A percentile compares a stretch with the other conserved stretches of the same genome.
Evolutionary conservation across 2,329 filamentous ascomycete species (phyloP).

Genomic region (Ascochyta koolunga): DNA sequence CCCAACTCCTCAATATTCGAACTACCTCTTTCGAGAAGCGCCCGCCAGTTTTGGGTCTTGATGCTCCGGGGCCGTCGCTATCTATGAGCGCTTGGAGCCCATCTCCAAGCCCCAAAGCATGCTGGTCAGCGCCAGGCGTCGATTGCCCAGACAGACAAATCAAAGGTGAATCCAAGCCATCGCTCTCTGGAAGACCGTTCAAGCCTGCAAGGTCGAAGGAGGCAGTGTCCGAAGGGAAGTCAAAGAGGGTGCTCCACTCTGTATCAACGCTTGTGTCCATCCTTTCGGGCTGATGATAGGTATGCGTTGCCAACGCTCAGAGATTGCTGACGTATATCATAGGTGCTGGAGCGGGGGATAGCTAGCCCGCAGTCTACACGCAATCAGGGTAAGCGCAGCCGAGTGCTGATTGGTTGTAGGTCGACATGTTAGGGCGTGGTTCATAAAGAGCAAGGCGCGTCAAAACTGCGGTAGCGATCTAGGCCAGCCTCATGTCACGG

Average conservation of each 20-base stretch:
- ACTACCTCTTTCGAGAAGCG: conserved; percentile 36
- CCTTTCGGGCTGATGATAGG: conserved; percentile 5
- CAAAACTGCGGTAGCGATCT: background rate
- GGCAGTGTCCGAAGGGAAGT: conserved; percentile 1
- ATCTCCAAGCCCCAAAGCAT: conserved; percentile 3
- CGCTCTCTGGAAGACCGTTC: conserved; percentile 4
- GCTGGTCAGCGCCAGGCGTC: conserved; percentile 8
- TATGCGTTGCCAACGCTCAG: conserved; percentile 9
- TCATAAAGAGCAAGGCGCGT: too few relatives aligned
- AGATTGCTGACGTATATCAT: background rate
- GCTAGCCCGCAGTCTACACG: conserved; percentile 12
- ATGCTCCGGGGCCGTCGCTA: background rate
- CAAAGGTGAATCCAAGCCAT: conserved; percentile 14
- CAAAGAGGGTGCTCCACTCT: conserved; percentile 13
- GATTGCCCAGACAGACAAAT: conserved; percentile 8
- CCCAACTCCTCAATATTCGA: conserved; percentile 32
- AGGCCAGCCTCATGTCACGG: background rate
- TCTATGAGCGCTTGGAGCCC: conserved; percentile 3
- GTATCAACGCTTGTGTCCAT: conserved; percentile 10
- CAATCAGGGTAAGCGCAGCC: background rate
- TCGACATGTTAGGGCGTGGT: conserved; percentile 7
- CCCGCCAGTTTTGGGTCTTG: conserved; percentile 7
- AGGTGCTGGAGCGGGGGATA: conserved; percentile 7
- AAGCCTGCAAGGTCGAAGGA: conserved; percentile 6
- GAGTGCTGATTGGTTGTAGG: conserved; percentile 4